A percentile compares a stretch with the other conserved stretches of the same genome.
Conservation (phyloP, 257 asterid genomes). For the Capsicum baccatum region DNA sequence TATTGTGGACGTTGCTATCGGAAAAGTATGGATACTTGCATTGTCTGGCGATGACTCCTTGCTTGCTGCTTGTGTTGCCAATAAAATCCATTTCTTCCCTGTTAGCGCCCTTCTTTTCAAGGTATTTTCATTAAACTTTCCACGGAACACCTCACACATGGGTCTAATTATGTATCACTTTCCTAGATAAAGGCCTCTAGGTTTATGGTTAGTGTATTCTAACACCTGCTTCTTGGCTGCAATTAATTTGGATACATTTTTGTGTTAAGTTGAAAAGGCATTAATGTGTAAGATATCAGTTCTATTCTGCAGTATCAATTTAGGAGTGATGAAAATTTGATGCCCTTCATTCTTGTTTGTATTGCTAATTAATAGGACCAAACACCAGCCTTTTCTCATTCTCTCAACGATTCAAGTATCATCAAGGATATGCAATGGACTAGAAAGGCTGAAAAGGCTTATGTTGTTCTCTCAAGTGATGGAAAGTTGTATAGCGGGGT, state of each 20-base stretch:
- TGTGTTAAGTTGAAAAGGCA: not conserved
- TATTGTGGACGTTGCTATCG: slow-evolving; percentile 61
- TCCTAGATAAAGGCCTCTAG: slow-evolving; percentile 6
- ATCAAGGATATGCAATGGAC: slow-evolving; percentile 79
- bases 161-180: not conserved
- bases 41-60: slow-evolving; percentile 72
- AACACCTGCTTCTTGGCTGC: not conserved
- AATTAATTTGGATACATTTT: not conserved
- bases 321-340: not conserved
- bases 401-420: slow-evolving; percentile 59
- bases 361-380: slow-evolving; percentile 59
- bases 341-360: slow-evolving; percentile 15
- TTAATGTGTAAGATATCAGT: not conserved
- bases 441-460: slow-evolving; percentile 57
- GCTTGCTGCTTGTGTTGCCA: slow-evolving; percentile 69
- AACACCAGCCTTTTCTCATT: slow-evolving; percentile 73
- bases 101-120: slow-evolving; percentile 79
- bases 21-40: slow-evolving; percentile 64
- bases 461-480: slow-evolving; percentile 58
- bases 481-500: slow-evolving; percentile 77
- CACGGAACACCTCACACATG: not conserved
- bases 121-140: slow-evolving; percentile 41
- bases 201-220: not conserved
- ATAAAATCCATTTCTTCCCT: slow-evolving; percentile 68
- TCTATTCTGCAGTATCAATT: not conserved